These are phyloP conservation scores for Nidularia pulvinata DNA, from an alignment of 768 basidiomycete species.

Conservation along the genomic window DNA sequence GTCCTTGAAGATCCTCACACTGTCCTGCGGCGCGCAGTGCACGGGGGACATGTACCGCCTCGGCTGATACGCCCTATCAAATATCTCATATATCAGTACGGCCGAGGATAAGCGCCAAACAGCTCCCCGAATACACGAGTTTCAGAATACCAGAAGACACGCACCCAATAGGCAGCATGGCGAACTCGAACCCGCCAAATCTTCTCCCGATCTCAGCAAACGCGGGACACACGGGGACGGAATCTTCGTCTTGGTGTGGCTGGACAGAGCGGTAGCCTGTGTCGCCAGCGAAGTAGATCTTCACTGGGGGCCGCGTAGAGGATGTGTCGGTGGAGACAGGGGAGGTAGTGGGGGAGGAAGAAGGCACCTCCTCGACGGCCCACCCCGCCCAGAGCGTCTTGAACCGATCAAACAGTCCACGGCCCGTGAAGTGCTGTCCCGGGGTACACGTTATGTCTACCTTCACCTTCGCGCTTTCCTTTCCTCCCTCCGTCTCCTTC, in stretches of 20 bases:
- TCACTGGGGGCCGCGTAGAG: slow-evolving; percentile 15
- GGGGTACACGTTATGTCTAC: slow-evolving; percentile 61
- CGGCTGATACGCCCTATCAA: too few species aligned
- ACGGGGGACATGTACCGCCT: too few species aligned
- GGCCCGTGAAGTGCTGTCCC: slow-evolving; percentile 62
- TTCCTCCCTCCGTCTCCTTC: background rate
- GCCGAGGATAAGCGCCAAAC: too few species aligned
- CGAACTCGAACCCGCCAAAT: slow-evolving; percentile 67
- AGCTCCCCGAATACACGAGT: too few species aligned
- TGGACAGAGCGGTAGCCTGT: slow-evolving; percentile 57
- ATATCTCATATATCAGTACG: too few species aligned
- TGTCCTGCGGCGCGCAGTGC: too few species aligned
- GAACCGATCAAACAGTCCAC: slow-evolving; percentile 48
- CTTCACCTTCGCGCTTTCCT: slow-evolving; percentile 4
- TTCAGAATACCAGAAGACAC: too few species aligned
- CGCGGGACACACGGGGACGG: slow-evolving; percentile 63
- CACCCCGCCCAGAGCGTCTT: slow-evolving; percentile 68
- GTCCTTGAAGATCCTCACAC: too few species aligned
- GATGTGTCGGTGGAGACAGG: slow-evolving; percentile 10
- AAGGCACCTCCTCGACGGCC: slow-evolving; percentile 46
- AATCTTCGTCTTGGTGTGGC: slow-evolving; percentile 45
- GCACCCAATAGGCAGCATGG: slow-evolving; percentile 59
- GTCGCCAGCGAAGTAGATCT: slow-evolving; percentile 71
- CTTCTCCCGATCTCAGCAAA: slow-evolving; percentile 70
- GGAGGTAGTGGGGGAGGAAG: background rate